phyloP scores from a whole-genome alignment of 495 filamentous ascomycete species.

The Staphylotrichum longicolle region DNA sequence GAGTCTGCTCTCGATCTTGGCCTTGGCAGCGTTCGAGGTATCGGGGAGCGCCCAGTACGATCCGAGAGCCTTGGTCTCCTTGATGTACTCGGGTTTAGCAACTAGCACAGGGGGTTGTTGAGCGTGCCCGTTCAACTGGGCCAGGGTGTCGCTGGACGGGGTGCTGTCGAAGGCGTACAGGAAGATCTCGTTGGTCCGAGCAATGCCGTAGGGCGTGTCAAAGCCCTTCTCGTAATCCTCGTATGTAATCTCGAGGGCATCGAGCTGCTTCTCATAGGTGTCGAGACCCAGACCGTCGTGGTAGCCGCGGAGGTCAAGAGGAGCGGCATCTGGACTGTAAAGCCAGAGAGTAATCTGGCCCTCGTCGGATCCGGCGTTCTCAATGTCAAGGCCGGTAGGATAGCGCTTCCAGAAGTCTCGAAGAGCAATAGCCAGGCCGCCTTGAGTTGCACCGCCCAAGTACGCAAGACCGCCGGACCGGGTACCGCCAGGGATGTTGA shows the following conservation, averaged over 20 bases:
- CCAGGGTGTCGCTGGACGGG: constrained; percentile 10
- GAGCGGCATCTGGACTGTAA: constrained; percentile 7
- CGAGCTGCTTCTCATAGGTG: constrained; percentile 8
- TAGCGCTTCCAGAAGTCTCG: constrained; percentile 11
- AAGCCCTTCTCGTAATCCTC: constrained; percentile 4
- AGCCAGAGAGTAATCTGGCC: constrained; percentile 12
- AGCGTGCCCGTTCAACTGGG: constrained; percentile 1
- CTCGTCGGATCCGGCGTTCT: background rate
- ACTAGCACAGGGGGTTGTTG: constrained; percentile 8
- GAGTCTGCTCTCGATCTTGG: constrained; percentile 5
- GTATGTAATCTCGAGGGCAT: constrained; percentile 11
- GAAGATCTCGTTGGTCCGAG: constrained; percentile 11
- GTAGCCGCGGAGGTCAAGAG: constrained; percentile 2
- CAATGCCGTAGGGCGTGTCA: constrained; percentile 5
- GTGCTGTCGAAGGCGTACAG: constrained; percentile 6
- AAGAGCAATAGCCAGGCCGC: constrained; percentile 1
- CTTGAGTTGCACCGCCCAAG: constrained; percentile 3
- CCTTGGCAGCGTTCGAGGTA: constrained; percentile 3
- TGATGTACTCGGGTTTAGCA: constrained; percentile 7
- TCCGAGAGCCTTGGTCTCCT: constrained; percentile 7
- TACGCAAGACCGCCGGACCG: constrained; percentile 5
- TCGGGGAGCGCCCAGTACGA: constrained; percentile 8
- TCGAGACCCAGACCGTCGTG: constrained; percentile 9
- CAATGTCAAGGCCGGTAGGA: constrained; percentile 4
- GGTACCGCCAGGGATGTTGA: constrained; percentile 10